Conservation (phyloP, 2,329 filamentous ascomycete genomes). For the Xylaria arbuscula region DNA sequence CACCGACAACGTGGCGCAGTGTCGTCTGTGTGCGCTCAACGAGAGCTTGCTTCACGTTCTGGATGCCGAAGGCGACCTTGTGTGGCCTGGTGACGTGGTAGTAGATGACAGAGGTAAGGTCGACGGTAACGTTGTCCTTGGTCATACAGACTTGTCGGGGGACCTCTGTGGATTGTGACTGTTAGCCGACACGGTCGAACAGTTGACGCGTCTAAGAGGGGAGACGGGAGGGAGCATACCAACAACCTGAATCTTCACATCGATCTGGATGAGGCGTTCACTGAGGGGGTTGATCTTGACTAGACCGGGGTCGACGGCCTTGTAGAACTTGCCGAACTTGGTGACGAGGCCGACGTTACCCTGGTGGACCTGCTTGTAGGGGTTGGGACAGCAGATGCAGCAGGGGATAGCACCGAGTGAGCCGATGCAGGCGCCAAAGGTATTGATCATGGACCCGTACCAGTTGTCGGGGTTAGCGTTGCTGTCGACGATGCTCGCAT, state of each 20-base stretch:
- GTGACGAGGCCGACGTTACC: constrained; percentile 96
- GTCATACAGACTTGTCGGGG: constrained; percentile 99
- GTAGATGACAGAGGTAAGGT: constrained; percentile 97
- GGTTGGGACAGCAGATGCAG: constrained; percentile 93
- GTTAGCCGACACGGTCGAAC: constrained; percentile 9
- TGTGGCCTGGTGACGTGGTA: constrained; percentile 96
- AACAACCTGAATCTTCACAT: constrained; percentile 99
- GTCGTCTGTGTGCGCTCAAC: constrained; percentile 98
- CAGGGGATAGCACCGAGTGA: constrained; percentile 88
- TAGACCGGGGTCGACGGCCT: constrained; percentile 94
- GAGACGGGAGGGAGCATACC: constrained; percentile 40
- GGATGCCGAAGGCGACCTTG: constrained; percentile 96
- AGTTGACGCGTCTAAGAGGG: neutral
- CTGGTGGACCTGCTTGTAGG: constrained; percentile 91
- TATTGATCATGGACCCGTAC: constrained; percentile 87
- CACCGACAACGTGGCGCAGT: constrained; percentile 94
- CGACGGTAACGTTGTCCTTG: constrained; percentile 96
- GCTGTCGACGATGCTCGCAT: constrained; percentile 72
- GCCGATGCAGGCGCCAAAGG: constrained; percentile 79
- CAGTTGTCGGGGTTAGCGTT: constrained; percentile 81
- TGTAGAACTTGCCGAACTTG: constrained; percentile 94
- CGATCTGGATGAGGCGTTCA: constrained; percentile 88
- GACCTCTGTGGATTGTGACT: constrained; percentile 69
- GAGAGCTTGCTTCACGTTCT: constrained; percentile 94
- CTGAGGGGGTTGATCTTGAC: constrained; percentile 97